Evolutionary conservation across 176 grass and related monocot genomes (phyloP).

Genomic region (Eragrostis nindensis): DNA sequence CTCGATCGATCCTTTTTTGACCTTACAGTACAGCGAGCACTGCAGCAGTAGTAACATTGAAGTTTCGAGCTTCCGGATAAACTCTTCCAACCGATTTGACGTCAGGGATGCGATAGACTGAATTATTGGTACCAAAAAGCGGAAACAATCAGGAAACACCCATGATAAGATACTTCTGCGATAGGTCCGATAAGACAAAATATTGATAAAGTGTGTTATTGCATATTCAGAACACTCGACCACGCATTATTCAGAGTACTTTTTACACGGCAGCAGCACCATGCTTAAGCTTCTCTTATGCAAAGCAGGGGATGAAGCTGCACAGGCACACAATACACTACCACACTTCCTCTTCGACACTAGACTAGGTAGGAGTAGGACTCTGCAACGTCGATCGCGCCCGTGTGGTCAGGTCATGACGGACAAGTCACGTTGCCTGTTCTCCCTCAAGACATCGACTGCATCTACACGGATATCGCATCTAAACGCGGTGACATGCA

Average conservation of each 20-base stretch:
- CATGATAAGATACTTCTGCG: not conserved
- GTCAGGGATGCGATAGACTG: not conserved
- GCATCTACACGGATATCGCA: slow-evolving; percentile 18
- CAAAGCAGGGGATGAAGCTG: not conserved
- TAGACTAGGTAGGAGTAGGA: not conserved
- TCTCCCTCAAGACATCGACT: not conserved
- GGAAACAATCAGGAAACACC: not conserved
- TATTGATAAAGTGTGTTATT: not conserved
- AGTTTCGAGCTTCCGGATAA: not conserved
- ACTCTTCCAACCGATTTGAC: not conserved
- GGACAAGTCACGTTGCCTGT: not conserved
- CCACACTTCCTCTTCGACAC: not conserved
- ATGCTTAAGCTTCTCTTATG: not conserved
- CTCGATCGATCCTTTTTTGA: not conserved
- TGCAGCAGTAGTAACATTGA: not conserved
- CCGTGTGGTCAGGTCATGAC: not conserved
- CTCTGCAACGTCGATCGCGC: not conserved
- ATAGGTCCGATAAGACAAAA: not conserved
- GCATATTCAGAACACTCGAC: not conserved
- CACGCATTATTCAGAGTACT: slow-evolving; percentile 22
- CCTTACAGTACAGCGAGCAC: slow-evolving; percentile 10
- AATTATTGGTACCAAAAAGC: slow-evolving; percentile 15
- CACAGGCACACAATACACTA: not conserved
- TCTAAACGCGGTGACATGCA: slow-evolving; percentile 22
- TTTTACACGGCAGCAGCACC: slow-evolving; percentile 33